Conservation (phyloP, 2,329 filamentous ascomycete genomes). For the Coleophoma crateriformis region DNA sequence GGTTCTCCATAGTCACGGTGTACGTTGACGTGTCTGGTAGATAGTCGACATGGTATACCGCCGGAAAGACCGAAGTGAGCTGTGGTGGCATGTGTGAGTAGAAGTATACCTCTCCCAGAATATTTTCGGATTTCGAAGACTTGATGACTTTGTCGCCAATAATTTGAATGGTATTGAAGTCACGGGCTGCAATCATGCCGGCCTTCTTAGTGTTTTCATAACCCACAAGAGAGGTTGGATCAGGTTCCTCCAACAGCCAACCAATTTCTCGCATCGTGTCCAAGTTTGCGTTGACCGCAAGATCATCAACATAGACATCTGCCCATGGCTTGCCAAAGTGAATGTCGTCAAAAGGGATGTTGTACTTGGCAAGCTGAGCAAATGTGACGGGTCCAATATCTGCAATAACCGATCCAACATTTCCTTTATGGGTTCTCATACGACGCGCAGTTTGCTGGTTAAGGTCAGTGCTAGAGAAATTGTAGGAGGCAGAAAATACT, state of each 20-base stretch:
- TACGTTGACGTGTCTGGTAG: slow-evolving; percentile 21
- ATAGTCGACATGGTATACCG: slow-evolving; percentile 21
- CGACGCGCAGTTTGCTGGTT: slow-evolving; percentile 22
- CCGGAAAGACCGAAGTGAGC: slow-evolving; percentile 17
- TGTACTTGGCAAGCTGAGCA: slow-evolving; percentile 20
- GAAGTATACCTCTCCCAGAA: slow-evolving; percentile 28
- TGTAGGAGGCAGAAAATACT: slow-evolving; percentile 1
- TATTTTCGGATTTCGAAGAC: slow-evolving; percentile 25
- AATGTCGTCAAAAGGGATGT: slow-evolving; percentile 25
- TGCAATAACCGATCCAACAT: slow-evolving; percentile 21
- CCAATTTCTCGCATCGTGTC: slow-evolving; percentile 24
- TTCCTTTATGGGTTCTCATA: slow-evolving; percentile 24
- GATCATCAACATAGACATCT: slow-evolving; percentile 24
- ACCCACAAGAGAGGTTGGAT: slow-evolving; percentile 10
- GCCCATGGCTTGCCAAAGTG: slow-evolving; percentile 26
- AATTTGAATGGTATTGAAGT: slow-evolving; percentile 27
- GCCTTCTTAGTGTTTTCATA: slow-evolving; percentile 16
- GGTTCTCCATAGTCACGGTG: slow-evolving; percentile 25
- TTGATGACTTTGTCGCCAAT: slow-evolving; percentile 26
- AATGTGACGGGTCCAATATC: slow-evolving; percentile 22
- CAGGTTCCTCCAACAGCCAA: slow-evolving; percentile 23
- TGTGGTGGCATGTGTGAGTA: slow-evolving; percentile 24
- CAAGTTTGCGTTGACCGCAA: slow-evolving; percentile 23
- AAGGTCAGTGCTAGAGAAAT: not conserved
- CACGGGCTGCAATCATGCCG: slow-evolving; percentile 23